Conservation (phyloP, 805 yeast genomes). For the Wickerhamiella spandovensis region DNA sequence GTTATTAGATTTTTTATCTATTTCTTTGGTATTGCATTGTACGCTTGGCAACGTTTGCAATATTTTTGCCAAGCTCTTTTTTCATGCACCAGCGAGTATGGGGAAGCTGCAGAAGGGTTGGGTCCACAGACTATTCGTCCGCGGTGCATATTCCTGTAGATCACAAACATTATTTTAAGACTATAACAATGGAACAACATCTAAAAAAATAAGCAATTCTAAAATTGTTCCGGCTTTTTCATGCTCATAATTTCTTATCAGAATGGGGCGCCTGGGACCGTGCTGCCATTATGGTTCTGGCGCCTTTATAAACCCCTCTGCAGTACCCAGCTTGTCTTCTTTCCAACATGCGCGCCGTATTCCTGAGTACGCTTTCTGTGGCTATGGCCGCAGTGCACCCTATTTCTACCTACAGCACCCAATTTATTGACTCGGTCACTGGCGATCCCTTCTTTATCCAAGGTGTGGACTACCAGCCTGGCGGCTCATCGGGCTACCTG, state of each 20-base stretch:
- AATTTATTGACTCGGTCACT: slow-evolving; percentile 64
- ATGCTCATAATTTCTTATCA: not conserved
- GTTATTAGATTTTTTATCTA: too few species aligned
- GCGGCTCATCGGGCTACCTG: slow-evolving; percentile 69
- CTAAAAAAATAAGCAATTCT: too few species aligned
- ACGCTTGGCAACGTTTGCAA: too few species aligned
- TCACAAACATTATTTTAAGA: too few species aligned
- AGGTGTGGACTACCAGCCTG: slow-evolving; percentile 94
- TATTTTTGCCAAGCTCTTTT: too few species aligned
- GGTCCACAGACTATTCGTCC: not conserved
- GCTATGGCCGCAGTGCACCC: slow-evolving; percentile 37
- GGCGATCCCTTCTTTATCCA: slow-evolving; percentile 58
- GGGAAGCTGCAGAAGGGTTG: not conserved
- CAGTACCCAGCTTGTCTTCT: not conserved
- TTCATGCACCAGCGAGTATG: not conserved
- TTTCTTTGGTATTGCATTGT: too few species aligned
- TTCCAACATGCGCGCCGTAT: not conserved
- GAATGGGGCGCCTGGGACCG: too few species aligned
- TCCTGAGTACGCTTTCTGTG: not conserved
- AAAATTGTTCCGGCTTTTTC: too few species aligned
- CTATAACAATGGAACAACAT: too few species aligned
- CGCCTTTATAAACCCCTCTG: not conserved
- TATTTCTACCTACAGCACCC: slow-evolving; percentile 51
- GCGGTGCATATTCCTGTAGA: not conserved
- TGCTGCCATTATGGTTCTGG: not conserved